phyloP scores from a whole-genome alignment of 768 basidiomycete genomes.

The Clitopilus hobsonii region DNA sequence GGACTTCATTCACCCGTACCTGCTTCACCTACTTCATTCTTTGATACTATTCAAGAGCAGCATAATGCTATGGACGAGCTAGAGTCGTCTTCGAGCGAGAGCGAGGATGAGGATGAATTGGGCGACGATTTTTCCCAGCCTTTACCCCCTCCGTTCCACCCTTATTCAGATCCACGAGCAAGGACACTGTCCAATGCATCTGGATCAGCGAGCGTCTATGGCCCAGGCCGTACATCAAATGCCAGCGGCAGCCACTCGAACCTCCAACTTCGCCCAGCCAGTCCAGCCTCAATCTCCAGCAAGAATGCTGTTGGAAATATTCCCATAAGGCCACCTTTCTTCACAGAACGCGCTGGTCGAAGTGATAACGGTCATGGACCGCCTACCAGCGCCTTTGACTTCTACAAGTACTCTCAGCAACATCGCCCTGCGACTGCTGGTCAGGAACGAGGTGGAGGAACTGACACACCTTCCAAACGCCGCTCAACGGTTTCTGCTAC shows the following conservation, averaged over 20 bases:
- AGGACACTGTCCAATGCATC: constrained; percentile 33
- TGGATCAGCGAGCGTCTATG: constrained; percentile 30
- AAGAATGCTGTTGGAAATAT: constrained; percentile 38
- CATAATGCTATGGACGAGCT: constrained; percentile 72
- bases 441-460: neutral
- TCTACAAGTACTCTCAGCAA: constrained; percentile 41
- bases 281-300: neutral
- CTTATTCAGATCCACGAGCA: constrained; percentile 29
- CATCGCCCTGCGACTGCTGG: constrained; percentile 14
- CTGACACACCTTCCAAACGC: constrained; percentile 20
- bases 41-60: constrained; percentile 67
- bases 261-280: constrained; percentile 33
- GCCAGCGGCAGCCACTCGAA: constrained; percentile 22
- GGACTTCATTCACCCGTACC: constrained; percentile 58
- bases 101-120: constrained; percentile 29
- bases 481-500: constrained; percentile 23
- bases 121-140: constrained; percentile 25
- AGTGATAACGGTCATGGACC: constrained; percentile 30
- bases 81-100: constrained; percentile 54
- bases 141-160: constrained; percentile 11
- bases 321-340: constrained; percentile 38
- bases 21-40: constrained; percentile 66
- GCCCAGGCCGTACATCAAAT: constrained; percentile 25
- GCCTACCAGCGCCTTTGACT: constrained; percentile 38
- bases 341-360: constrained; percentile 38